Percentiles rank a stretch among this genome's conserved stretches.
phyloP scores from a whole-genome alignment of 768 basidiomycete genomes.

The Sutorius australiensis region DNA sequence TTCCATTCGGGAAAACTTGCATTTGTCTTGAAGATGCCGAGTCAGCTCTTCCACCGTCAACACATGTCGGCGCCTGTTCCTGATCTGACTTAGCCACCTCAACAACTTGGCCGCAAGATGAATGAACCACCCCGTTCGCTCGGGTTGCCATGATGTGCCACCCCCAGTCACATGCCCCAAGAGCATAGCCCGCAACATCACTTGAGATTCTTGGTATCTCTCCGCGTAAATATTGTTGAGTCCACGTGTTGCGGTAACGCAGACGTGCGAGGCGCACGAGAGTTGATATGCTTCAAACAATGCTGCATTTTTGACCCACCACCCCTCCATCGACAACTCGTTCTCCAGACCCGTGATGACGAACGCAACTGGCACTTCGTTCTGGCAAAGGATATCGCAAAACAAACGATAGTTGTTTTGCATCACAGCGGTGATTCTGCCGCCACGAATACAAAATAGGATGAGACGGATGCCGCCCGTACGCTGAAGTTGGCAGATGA shows the following conservation, averaged over 20 bases:
- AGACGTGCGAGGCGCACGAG: conserved; percentile 33
- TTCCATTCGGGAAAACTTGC: conserved; percentile 21
- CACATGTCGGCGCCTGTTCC: conserved; percentile 4
- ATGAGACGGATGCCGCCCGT: conserved; percentile 32
- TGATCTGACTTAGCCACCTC: conserved; percentile 19
- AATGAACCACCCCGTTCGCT: conserved; percentile 24
- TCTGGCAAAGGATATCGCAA: conserved; percentile 29
- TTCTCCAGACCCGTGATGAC: conserved; percentile 34
- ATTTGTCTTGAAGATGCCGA: conserved; percentile 22
- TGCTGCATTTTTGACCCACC: conserved; percentile 33
- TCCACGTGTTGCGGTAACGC: conserved; percentile 36
- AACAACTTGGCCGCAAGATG: conserved; percentile 18
- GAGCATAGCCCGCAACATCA: conserved; percentile 21
- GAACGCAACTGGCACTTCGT: conserved; percentile 30
- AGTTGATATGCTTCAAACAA: conserved; percentile 27
- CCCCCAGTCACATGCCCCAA: conserved; percentile 14
- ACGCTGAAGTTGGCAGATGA: conserved; percentile 33
- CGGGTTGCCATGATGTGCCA: conserved; percentile 18
- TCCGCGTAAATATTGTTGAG: conserved; percentile 18
- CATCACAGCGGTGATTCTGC: conserved; percentile 28
- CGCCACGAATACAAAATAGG: conserved; percentile 33
- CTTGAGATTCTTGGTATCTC: conserved; percentile 34
- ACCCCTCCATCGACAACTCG: conserved; percentile 30
- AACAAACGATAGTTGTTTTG: conserved; percentile 32
- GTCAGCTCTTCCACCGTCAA: conserved; percentile 19